phyloP scores from a whole-genome alignment of 2,329 filamentous ascomycete genomes.

The Thelonectria rubi region DNA sequence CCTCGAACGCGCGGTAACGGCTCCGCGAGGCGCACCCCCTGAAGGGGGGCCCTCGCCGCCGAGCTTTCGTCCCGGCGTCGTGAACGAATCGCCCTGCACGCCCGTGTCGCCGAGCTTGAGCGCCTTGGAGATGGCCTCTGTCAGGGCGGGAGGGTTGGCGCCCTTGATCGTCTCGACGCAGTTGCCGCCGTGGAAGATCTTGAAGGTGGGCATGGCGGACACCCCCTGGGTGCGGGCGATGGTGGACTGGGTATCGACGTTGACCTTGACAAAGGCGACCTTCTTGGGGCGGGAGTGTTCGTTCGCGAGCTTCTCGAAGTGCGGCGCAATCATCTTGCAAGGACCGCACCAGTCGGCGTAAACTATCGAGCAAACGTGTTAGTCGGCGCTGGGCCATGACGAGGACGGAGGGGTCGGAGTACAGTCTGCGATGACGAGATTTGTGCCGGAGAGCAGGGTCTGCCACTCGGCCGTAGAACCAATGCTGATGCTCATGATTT shows the following conservation, averaged over 20 bases:
- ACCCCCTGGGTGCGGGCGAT: conserved; percentile 82
- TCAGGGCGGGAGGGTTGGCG: conserved; percentile 80
- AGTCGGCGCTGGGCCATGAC: conserved; percentile 30
- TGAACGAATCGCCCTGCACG: conserved; percentile 59
- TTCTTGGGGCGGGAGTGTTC: conserved; percentile 83
- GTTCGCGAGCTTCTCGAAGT: conserved; percentile 83
- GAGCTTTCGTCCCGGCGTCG: conserved; percentile 65
- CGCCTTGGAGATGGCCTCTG: conserved; percentile 77
- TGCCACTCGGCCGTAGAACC: conserved; percentile 76
- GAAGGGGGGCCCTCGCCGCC: conserved; percentile 51
- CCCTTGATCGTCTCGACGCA: conserved; percentile 81
- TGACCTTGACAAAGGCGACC: conserved; percentile 91
- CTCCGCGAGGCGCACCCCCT: conserved; percentile 19
- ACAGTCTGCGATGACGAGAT: conserved; percentile 92
- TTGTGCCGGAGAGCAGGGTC: conserved; percentile 74
- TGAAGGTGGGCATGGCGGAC: conserved; percentile 91
- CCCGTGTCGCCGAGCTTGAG: conserved; percentile 61
- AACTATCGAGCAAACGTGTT: conserved; percentile 63
- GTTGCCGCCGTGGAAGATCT: conserved; percentile 82
- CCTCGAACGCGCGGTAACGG: conserved; percentile 35
- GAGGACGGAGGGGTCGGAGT: conserved; percentile 48
- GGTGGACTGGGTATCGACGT: conserved; percentile 83
- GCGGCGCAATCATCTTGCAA: conserved; percentile 90
- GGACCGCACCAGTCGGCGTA: conserved; percentile 96
- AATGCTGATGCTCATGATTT: conserved; percentile 64